Base-by-base conservation (phyloP, 148 eudicot species). In the Limonium bicolor region DNA sequence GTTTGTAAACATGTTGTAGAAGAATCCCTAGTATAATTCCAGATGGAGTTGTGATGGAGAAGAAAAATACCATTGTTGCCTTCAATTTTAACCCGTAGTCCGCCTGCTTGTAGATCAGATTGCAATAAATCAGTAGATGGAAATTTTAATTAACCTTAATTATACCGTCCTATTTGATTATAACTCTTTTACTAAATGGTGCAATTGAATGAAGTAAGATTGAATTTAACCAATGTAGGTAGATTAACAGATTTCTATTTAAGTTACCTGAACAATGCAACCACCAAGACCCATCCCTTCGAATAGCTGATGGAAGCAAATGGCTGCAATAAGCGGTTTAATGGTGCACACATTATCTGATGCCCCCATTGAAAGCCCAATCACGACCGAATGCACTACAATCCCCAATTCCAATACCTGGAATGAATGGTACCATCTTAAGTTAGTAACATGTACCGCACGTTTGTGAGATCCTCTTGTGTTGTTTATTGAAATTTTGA, bases 211-310 rank as follows among this genome's bases (percentile, higher is more conserved):
- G n/a, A 3, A 2, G 20, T 20, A 20, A 20, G 5, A 8, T 2
- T 16, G 45, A 27, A 27, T 13, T 40, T 27, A 24, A 21, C 23
- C 14, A 37, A 16, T 23, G 20, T 37, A 23, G 15, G 19, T 14
- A 36, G 12, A 1, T 20, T 36, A 6, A 22, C 27, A 2, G 6
- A 20, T 12, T 41, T 41, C 12, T 25, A 10, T n/a, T n/a, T 4
- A 27, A 13, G 7, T 37, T 64, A 79, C 82, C 79, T 77, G 93
- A 6, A 74, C 51, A 24, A 82, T 82, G 60, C 93, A 81, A 34
- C 93, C 93, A 31, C 93, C 93, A 36, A 81, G 93, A 3, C 93
- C 93, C 85, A 81, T 82, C 23, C 93, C 93, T 36, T 82, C 93
- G 41, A 82, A 66, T 63, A 82, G 68, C 33, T 82, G 93, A 46